Evolutionary conservation across 176 grass and related monocot species (phyloP), one percentile per base, ranked within the genome.

Genomic region (Carex myosuroides): DNA sequence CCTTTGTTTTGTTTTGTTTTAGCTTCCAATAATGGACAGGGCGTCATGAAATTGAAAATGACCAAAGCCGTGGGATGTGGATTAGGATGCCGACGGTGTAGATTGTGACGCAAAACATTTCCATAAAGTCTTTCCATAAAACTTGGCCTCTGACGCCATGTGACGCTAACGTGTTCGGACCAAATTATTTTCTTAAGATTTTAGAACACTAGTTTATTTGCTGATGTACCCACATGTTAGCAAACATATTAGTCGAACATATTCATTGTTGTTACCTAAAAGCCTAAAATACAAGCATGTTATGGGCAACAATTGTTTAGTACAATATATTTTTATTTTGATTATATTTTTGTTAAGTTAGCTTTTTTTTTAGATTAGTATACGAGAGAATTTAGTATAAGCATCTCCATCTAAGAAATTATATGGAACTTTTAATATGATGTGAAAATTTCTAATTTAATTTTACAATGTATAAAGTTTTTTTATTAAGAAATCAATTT

Each of bases 1-100:
- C 4, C 13, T 16, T 22, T 58, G 35, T 18, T 80, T 60, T 58
- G 35, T 18, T 80, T 60, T 30, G 37, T 39, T 39, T 29, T 39
- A 18, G 9, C 11, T 52, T 5, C 9, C 11, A 18, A 20, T 50
- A 74, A n/a, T 21, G 69, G 69, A 21, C 18, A 44, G n/a, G 18
- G 70, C 70, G 42, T 73, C n/a, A 73, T 39, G 13, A 20, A 13
- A 22, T 16, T 52, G 17, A 20, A 13, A 22, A 33, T 52, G 17
- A 73, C 9, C 70, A 52, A 73, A 73, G 41, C 9, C 70, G n/a
- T 50, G 68, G 37, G 68, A 70, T 17, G 39, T 50, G 42, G 70
- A 73, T 73, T 73, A 73, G 70, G 46, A 52, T 14, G 42, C n/a
- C 70, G 44, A 75, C 70, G 70, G 44, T 75, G 44, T 5, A 75